Evolutionary conservation across 2,329 filamentous ascomycete species (phyloP).

Genomic region (Claviceps cyperi): DNA sequence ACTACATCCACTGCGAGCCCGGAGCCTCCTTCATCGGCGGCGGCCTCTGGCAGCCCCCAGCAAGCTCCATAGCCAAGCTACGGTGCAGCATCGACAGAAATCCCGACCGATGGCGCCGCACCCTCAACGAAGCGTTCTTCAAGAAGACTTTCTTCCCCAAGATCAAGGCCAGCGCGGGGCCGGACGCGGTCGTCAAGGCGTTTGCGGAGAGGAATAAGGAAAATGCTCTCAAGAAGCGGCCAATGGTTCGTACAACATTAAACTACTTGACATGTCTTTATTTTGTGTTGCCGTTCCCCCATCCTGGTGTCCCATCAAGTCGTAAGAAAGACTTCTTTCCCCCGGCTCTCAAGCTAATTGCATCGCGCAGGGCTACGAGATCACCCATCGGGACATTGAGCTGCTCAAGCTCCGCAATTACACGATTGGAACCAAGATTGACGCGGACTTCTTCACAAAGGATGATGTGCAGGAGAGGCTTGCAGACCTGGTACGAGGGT

Average conservation of each 20-base stretch:
- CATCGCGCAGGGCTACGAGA: constrained; percentile 50
- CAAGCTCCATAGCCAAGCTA: constrained; percentile 47
- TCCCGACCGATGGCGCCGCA: constrained; percentile 52
- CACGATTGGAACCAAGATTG: constrained; percentile 52
- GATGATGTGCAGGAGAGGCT: constrained; percentile 51
- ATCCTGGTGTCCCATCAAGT: no score
- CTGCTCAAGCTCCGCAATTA: constrained; percentile 71
- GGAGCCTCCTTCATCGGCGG: constrained; percentile 59
- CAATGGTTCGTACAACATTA: constrained; percentile 45
- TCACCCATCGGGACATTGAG: constrained; percentile 64
- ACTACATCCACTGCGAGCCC: constrained; percentile 76
- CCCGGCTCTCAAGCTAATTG: background rate
- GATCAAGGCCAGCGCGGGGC: constrained; percentile 17
- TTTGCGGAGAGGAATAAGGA: constrained; percentile 58
- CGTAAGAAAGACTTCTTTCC: background rate
- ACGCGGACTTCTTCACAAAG: constrained; percentile 49
- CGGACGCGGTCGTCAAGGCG: constrained; percentile 46
- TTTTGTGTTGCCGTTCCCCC: no score
- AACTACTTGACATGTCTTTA: no score
- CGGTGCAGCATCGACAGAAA: constrained; percentile 62
- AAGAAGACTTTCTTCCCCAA: constrained; percentile 48
- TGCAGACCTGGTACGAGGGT: constrained; percentile 45
- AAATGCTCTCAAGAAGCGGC: constrained; percentile 69
- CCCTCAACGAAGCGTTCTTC: constrained; percentile 47
- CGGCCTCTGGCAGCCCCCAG: constrained; percentile 69